Conservation (phyloP, 306 rosid species). For the Spatholobus suberectus region DNA sequence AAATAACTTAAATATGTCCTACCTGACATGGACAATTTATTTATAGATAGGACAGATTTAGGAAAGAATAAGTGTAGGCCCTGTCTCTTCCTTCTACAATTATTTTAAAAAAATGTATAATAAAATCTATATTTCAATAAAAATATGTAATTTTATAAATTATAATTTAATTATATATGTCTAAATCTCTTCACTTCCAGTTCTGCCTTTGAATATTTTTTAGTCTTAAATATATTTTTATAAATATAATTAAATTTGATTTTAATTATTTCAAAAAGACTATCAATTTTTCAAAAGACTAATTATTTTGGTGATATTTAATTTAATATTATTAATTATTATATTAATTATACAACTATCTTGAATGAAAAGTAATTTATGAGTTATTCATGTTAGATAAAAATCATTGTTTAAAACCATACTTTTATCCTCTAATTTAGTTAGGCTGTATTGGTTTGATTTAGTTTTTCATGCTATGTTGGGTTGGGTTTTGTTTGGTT, state of each 20-base stretch:
- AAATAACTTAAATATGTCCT: neutral
- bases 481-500: neutral
- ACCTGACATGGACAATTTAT: neutral
- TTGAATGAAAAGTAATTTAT: no score
- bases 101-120: neutral
- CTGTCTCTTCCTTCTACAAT: neutral
- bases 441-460: neutral
- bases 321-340: no score
- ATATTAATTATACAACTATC: no score
- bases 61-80: neutral
- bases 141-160: neutral
- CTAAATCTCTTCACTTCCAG: neutral
- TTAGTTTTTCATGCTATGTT: no score
- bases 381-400: no score
- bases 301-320: no score
- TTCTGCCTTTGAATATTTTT: no score
- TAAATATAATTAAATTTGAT: no score
- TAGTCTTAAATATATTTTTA: no score
- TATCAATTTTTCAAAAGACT: no score
- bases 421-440: neutral
- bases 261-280: no score
- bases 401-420: no score
- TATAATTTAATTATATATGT: neutral
- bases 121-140: neutral
- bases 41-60: neutral